Conservation (phyloP, 768 basidiomycete genomes). For the Kwoniella newhampshirensis region DNA sequence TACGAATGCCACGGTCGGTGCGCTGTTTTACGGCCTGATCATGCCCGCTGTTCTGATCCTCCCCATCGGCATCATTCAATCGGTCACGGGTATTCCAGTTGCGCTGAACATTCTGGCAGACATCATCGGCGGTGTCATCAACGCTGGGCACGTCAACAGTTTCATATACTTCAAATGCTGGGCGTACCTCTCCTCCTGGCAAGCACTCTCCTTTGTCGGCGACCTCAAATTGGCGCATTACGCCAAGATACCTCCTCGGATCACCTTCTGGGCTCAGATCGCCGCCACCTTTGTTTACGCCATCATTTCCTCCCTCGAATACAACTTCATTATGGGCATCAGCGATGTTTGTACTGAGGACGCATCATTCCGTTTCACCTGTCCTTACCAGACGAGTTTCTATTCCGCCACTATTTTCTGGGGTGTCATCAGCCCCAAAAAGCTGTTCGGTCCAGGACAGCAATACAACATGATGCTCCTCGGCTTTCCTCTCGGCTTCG, state of each 20-base stretch:
- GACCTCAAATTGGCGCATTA: slow-evolving; percentile 67
- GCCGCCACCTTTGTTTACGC: slow-evolving; percentile 46
- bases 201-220: slow-evolving; percentile 66
- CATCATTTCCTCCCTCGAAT: slow-evolving; percentile 32
- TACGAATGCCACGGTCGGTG: slow-evolving; percentile 28
- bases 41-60: slow-evolving; percentile 58
- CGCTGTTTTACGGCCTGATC: slow-evolving; percentile 40
- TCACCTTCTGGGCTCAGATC: slow-evolving; percentile 64
- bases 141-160: slow-evolving; percentile 3
- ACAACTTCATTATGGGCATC: slow-evolving; percentile 53
- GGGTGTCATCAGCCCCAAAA: slow-evolving; percentile 53
- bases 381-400: slow-evolving; percentile 52
- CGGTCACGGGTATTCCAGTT: slow-evolving; percentile 15
- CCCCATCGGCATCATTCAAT: slow-evolving; percentile 40
- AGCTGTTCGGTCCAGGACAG: slow-evolving; percentile 52
- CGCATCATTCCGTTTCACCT: slow-evolving; percentile 50
- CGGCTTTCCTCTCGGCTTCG: slow-evolving; percentile 72
- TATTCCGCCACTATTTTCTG: slow-evolving; percentile 52
- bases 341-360: slow-evolving; percentile 57
- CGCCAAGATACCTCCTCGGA: slow-evolving; percentile 78
- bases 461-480: slow-evolving; percentile 61
- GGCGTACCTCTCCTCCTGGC: slow-evolving; percentile 62
- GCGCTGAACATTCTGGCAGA: slow-evolving; percentile 19
- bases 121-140: slow-evolving; percentile 15
- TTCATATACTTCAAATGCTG: slow-evolving; percentile 56